These are phyloP conservation scores for Wallemia hederae DNA, from an alignment of 1,284 basidiomycete genomes.

Conservation along the genomic window DNA sequence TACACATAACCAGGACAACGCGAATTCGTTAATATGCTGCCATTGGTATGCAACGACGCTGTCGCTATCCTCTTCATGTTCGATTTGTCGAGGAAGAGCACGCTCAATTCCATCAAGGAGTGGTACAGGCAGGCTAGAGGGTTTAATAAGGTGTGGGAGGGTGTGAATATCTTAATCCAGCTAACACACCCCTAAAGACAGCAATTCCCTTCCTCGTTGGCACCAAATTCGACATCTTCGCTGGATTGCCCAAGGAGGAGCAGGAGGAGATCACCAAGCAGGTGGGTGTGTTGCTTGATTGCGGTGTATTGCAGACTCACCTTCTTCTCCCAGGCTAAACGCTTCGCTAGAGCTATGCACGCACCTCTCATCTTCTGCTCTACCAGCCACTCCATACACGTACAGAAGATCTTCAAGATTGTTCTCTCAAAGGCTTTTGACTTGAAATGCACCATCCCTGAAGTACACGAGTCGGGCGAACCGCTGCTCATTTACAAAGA, in stretches of 20 bases:
- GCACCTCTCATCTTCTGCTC: slow-evolving; percentile 95
- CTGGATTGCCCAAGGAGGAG: slow-evolving; percentile 80
- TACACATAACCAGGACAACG: slow-evolving; percentile 29
- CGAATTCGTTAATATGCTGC: slow-evolving; percentile 96
- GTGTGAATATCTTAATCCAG: background rate
- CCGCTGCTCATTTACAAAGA: slow-evolving; percentile 76
- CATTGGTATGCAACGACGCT: slow-evolving; percentile 89
- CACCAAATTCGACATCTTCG: slow-evolving; percentile 91
- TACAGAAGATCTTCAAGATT: slow-evolving; percentile 98
- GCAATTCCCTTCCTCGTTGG: slow-evolving; percentile 31
- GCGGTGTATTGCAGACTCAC: background rate
- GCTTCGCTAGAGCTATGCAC: slow-evolving; percentile 94
- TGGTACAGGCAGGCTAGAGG: slow-evolving; percentile 96
- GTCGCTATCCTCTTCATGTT: slow-evolving; percentile 99
- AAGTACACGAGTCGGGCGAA: slow-evolving; percentile 79
- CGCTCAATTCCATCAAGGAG: slow-evolving; percentile 89
- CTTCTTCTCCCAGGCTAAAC: slow-evolving; percentile 34
- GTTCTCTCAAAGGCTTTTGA: slow-evolving; percentile 55
- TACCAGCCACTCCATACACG: slow-evolving; percentile 88
- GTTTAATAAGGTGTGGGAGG: slow-evolving; percentile 59
- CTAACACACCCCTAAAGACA: slow-evolving; percentile 6
- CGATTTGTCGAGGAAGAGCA: slow-evolving; percentile 83
- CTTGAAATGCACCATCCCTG: slow-evolving; percentile 79
- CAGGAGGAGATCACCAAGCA: slow-evolving; percentile 98
- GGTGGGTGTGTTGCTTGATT: slow-evolving; percentile 17